Percentiles rank a stretch among this genome's conserved stretches.
These are phyloP conservation scores for Beauveria sp. DNA, from an alignment of 2,329 filamentous ascomycete species.

Conservation along the genomic window DNA sequence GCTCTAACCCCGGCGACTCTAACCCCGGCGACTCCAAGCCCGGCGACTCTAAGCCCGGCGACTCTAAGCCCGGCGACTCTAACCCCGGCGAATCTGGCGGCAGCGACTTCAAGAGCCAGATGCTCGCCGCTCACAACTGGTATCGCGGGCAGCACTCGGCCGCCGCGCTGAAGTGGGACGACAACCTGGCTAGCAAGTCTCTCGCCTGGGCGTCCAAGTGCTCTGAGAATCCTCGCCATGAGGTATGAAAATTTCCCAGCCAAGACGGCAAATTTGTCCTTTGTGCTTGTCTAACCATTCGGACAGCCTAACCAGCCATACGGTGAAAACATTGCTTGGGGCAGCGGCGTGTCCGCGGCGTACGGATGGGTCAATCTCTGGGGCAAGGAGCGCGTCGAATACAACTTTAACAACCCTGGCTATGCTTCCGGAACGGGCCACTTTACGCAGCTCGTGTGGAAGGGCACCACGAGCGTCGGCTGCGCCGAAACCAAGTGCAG, in stretches of 20 bases:
- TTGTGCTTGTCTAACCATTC: background rate
- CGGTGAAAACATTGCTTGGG: constrained; percentile 11
- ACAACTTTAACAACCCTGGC: constrained; percentile 49
- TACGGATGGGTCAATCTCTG: constrained; percentile 5
- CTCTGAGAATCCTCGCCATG: background rate
- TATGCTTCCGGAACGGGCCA: constrained; percentile 58
- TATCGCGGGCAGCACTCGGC: constrained; percentile 9
- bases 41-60: too few relatives aligned
- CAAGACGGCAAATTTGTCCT: background rate
- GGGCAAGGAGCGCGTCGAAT: constrained; percentile 41
- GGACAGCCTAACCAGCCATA: background rate
- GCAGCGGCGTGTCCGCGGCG: background rate
- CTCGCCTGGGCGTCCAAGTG: constrained; percentile 3
- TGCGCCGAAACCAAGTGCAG: constrained; percentile 32
- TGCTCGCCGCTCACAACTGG: constrained; percentile 7
- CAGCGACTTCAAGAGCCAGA: constrained; percentile 3
- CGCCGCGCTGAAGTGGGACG: background rate
- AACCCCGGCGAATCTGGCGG: background rate
- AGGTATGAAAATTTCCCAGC: background rate
- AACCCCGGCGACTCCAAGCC: too few relatives aligned
- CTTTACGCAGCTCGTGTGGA: constrained; percentile 70
- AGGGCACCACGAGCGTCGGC: constrained; percentile 50
- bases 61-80: too few relatives aligned
- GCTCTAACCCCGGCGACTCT: too few relatives aligned
- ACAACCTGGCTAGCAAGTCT: background rate